Evolutionary conservation across 225 moss, liverwort and hornwort genomes (phyloP).

Genomic region (Climacium dendroides): DNA sequence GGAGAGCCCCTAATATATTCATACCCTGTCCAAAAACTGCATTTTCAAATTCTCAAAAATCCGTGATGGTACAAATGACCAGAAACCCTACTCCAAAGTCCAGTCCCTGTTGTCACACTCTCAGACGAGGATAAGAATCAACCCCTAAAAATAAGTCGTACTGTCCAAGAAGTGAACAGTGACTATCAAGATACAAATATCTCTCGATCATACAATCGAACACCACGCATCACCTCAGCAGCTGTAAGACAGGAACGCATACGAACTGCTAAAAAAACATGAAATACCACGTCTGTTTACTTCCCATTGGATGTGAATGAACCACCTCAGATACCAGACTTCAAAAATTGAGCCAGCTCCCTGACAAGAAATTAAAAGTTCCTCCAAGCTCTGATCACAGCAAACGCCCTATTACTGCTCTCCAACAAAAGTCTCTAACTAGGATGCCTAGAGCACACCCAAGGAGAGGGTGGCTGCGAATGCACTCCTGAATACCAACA

Average conservation of each 20-base stretch:
- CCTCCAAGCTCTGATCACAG: neutral
- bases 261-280: neutral
- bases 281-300: neutral
- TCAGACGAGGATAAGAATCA: no score
- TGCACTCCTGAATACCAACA: neutral
- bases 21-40: no score
- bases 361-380: neutral
- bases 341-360: conserved; percentile 3
- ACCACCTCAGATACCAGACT: neutral
- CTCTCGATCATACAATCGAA: neutral
- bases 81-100: no score
- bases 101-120: no score
- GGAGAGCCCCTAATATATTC: no score
- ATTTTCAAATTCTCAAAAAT: no score
- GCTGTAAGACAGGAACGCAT: neutral
- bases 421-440: neutral
- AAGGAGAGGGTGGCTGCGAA: neutral
- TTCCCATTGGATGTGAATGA: neutral
- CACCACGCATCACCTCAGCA: neutral
- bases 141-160: no score
- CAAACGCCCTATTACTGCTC: neutral
- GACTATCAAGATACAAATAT: no score
- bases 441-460: neutral
- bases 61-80: no score
- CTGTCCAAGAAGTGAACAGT: no score